Conservation (phyloP, 1,284 basidiomycete genomes). For the Cryptococcus neoformans region DNA sequence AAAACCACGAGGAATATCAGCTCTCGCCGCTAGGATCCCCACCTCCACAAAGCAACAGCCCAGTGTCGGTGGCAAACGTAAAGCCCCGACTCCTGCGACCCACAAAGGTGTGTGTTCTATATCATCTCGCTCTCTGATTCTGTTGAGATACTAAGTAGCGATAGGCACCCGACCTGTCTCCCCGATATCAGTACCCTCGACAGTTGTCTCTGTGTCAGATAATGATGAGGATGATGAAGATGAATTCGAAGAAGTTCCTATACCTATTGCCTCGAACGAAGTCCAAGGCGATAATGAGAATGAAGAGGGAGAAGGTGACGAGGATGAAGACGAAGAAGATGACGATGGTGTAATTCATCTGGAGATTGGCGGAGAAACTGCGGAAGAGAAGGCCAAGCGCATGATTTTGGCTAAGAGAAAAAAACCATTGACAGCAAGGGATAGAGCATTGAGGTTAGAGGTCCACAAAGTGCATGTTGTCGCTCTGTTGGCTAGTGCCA, state of each 20-base stretch:
- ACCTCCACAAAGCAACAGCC: neutral
- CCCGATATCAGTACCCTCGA: neutral
- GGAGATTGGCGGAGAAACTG: conserved; percentile 42
- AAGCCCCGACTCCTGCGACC: neutral
- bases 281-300: conserved; percentile 18
- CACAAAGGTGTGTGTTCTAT: neutral
- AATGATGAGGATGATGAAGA: conserved; percentile 27
- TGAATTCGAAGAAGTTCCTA: conserved; percentile 46
- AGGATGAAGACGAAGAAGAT: conserved; percentile 19
- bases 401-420: conserved; percentile 39
- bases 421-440: conserved; percentile 52
- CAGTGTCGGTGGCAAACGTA: neutral
- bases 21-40: neutral
- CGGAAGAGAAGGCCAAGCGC: conserved; percentile 39
- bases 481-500: conserved; percentile 69
- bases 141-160: neutral
- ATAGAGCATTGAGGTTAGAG: conserved; percentile 69
- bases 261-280: conserved; percentile 22
- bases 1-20: neutral
- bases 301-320: conserved; percentile 20
- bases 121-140: neutral
- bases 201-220: neutral
- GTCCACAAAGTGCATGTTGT: conserved; percentile 86
- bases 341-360: conserved; percentile 35
- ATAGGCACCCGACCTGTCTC: neutral